Evolutionary conservation across 75 land plant genomes (phyloP), one percentile per base, ranked within the genome.

Genomic region (Gnetum montanum): DNA sequence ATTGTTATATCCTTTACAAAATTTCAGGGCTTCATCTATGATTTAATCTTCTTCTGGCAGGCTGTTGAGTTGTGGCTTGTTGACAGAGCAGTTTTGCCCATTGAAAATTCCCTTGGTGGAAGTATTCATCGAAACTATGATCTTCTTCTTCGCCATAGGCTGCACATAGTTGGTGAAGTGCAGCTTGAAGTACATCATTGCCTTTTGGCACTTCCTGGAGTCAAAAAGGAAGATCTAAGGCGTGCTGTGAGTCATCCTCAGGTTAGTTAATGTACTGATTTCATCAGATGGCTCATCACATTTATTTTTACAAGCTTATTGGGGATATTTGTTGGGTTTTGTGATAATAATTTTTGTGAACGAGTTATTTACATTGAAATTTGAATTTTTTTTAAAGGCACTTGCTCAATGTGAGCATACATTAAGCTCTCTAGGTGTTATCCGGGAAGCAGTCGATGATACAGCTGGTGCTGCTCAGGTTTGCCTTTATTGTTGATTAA

Each of bases 381-480:
- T 16, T 19, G 10, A 8, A 62, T 35, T 46, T 46, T 33, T 29
- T 51, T 58, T 59, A 57, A 67, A 91, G 97, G 97, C 98, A 43
- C 71, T 93, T 54, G 71, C 72, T 49, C 96, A 89, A 43, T 89
- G 98, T 75, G 96, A 89, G 68, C 67, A 58, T 34, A 72, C 73
- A 37, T 56, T 93, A 24, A 74, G 58, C 52, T 65, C 75, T 66
- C 51, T 89, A 43, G 85, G 84, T 19, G 76, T 85, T 45, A 49
- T 70, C 29, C 77, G 90, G 43, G 75, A 82, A 33, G 93, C 71
- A 53, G 59, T 72, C 18, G 80, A 82, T 60, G 96, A 93, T 66
- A 79, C 98, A 49, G 98, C 98, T 16, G 82, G 75, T 59, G 90
- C 98, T 54, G 98, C 98, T 36, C 81, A 89, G 97, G 97, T 77